phyloP scores from a whole-genome alignment of 345 rosid species.

The Salix suchowensis region DNA sequence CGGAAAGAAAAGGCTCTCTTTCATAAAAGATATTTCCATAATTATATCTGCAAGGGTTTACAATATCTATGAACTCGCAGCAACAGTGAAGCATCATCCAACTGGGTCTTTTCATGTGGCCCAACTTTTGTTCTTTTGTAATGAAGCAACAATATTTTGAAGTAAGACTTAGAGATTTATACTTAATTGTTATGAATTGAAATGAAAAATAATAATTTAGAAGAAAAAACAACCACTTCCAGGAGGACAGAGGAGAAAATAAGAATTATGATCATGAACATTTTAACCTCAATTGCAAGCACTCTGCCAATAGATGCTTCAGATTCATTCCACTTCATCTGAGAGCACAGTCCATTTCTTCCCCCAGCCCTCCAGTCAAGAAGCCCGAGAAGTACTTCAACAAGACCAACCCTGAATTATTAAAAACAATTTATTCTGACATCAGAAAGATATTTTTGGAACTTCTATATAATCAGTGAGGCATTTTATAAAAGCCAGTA shows the following conservation, averaged over 20 bases:
- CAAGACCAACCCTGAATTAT: slow-evolving; percentile 77
- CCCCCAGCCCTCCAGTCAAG: slow-evolving; percentile 99
- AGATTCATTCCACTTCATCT: slow-evolving; percentile 98
- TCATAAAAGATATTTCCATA: neutral
- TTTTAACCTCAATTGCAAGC: slow-evolving; percentile 89
- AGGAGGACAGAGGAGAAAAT: neutral
- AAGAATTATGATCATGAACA: slow-evolving; percentile 3
- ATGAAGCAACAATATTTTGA: neutral
- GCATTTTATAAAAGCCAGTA: neutral
- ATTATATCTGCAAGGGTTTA: too few species aligned
- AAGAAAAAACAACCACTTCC: neutral
- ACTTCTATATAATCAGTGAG: neutral
- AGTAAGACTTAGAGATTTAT: neutral
- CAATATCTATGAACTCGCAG: neutral
- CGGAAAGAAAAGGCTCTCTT: neutral
- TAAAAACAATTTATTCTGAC: neutral
- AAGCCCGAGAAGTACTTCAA: slow-evolving; percentile 91
- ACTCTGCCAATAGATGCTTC: slow-evolving; percentile 98
- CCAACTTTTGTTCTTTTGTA: neutral
- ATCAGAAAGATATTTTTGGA: neutral
- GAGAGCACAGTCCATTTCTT: slow-evolving; percentile 75
- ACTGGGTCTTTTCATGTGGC: neutral
- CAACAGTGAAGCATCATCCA: neutral
- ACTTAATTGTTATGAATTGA: neutral
- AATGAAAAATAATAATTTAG: neutral